Conservation (phyloP, 768 basidiomycete species). For the Lanmaoa pseudosensibilis region DNA sequence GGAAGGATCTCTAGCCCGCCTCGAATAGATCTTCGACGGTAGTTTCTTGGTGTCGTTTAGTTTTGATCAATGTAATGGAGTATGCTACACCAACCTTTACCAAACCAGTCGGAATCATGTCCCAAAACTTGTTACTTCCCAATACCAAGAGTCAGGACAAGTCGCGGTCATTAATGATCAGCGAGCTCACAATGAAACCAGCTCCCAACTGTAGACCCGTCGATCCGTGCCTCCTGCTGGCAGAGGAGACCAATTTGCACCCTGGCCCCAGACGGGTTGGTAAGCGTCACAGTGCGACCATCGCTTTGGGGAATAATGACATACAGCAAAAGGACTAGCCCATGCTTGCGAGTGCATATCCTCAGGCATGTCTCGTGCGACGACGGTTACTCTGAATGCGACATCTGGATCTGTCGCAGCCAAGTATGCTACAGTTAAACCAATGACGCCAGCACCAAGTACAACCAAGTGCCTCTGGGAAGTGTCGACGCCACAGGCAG, state of each 20-base stretch:
- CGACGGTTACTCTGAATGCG: conserved; percentile 27
- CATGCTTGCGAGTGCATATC: conserved; percentile 44
- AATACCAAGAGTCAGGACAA: conserved; percentile 2
- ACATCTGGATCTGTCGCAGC: conserved; percentile 24
- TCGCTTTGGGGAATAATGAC: conserved; percentile 9
- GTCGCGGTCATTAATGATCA: not conserved
- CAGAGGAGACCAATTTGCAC: conserved; percentile 49
- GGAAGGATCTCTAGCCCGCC: conserved; percentile 16
- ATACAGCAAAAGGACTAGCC: conserved; percentile 53
- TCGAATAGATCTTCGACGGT: conserved; percentile 37
- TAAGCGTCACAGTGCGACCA: not conserved
- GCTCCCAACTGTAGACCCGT: conserved; percentile 40
- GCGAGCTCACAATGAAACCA: conserved; percentile 40
- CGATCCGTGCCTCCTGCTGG: conserved; percentile 36
- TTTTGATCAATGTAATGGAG: not conserved
- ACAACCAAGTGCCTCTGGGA: conserved; percentile 28
- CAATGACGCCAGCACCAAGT: conserved; percentile 41
- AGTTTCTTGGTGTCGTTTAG: conserved; percentile 34
- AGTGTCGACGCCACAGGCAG: conserved; percentile 2
- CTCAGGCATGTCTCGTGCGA: conserved; percentile 40
- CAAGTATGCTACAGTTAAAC: conserved; percentile 38
- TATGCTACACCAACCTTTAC: conserved; percentile 33
- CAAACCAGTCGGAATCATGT: conserved; percentile 45
- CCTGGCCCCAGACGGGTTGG: conserved; percentile 27
- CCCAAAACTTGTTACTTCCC: conserved; percentile 46